Evolutionary conservation across 352 stramenopile genomes (phyloP), one percentile per base, ranked within the genome.

Genomic region (Phytophthora tubulina): DNA sequence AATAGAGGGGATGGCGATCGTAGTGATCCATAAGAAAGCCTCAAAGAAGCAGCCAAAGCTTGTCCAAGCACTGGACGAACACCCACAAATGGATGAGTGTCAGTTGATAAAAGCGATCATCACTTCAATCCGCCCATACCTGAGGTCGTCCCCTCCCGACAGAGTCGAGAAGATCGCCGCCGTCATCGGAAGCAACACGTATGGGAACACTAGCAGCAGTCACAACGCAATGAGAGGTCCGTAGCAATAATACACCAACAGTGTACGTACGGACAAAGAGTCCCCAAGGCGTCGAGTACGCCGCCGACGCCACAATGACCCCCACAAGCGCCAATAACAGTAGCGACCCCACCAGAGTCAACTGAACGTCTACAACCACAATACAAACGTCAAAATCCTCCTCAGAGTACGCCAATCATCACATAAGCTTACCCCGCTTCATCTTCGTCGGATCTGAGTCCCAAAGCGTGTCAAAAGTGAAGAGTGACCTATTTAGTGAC

Each of bases 31-130:
- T 53, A 92, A 88, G 53, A 91, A 85, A 30, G 82, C 79, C 45
- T 92, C 85, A 54, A 92, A 90, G 63, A 92, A 91, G 59, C 82
- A 92, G 2, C 85, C 85, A 58, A 92, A 91, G 66, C 84, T 88
- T 31, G 68, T 86, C 78, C 78, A 92, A 6, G 78, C 59, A 54
- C 72, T 79, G 50, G 13, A 41, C 36, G 50, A 5, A 63, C 21
- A 15, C 21, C 35, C n/a, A 66, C 7, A 50, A 21, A 10, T 15
- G n/a, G 32, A 27, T 46, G 21, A 27, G 21, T 27, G 21, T 27
- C 21, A 27, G 21, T 2, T 27, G 2, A 27, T 27, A 27, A 27
- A 27, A 27, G 21, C 21, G 21, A 27, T 27, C 21, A 27, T 27
- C 21, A 27, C n/a, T 44, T 17, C 35, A 58, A 45, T 31, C 7